A percentile compares a stretch with the other conserved stretches of the same genome.
These are phyloP conservation scores for Calonectria pauciramosa DNA, from an alignment of 2,329 filamentous ascomycete genomes.

Conservation along the genomic window DNA sequence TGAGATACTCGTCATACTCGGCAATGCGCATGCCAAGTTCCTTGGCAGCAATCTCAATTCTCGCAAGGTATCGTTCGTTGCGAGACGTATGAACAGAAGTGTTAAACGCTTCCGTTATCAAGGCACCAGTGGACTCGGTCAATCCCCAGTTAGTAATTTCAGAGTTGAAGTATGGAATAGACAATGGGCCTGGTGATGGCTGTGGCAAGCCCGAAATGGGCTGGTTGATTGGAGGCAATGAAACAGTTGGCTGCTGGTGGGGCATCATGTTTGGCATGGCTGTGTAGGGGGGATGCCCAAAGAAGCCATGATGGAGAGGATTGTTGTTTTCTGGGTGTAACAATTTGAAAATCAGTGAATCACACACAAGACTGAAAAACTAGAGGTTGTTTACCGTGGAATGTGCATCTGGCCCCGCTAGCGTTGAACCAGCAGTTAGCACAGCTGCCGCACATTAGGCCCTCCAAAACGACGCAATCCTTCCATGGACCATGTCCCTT, in stretches of 20 bases:
- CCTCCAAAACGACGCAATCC: slow-evolving; percentile 69
- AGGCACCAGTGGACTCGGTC: slow-evolving; percentile 34
- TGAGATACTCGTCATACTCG: slow-evolving; percentile 63
- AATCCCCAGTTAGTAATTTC: slow-evolving; percentile 54
- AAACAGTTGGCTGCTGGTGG: slow-evolving; percentile 20
- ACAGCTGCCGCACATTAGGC: slow-evolving; percentile 73
- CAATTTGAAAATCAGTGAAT: not conserved
- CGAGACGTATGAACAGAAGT: slow-evolving; percentile 60
- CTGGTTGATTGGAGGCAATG: not conserved
- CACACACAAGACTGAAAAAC: not conserved
- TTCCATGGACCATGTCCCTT: slow-evolving; percentile 73
- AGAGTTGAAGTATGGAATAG: slow-evolving; percentile 30
- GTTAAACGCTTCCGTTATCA: slow-evolving; percentile 57
- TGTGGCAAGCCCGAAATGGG: not conserved
- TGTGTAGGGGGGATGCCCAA: not conserved
- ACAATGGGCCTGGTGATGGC: slow-evolving; percentile 33
- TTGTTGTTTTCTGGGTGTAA: slow-evolving; percentile 37
- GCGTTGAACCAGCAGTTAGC: slow-evolving; percentile 76
- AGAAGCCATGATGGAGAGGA: slow-evolving; percentile 29
- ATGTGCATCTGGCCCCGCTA: slow-evolving; percentile 70
- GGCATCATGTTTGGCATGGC: not conserved
- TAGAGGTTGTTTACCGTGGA: slow-evolving; percentile 64
- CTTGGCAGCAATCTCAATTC: slow-evolving; percentile 67
- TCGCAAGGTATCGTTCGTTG: slow-evolving; percentile 61
- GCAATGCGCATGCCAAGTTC: slow-evolving; percentile 67